phyloP scores from a whole-genome alignment of 208 protist genomes.

The Sergeia podlipaevii region DNA sequence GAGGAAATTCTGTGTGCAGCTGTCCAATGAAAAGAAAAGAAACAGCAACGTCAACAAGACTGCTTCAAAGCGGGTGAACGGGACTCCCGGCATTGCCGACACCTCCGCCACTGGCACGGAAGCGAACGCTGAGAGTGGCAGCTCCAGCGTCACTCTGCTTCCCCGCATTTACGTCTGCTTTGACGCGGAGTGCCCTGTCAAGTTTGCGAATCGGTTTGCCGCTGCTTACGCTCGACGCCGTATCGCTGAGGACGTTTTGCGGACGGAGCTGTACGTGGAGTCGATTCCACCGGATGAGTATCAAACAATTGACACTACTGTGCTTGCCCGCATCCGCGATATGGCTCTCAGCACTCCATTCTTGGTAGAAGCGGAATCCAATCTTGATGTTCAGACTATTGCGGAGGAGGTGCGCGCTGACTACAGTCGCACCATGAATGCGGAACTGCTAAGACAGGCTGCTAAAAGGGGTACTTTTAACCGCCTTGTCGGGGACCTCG shows the following conservation, averaged over 20 bases:
- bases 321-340: constrained; percentile 53
- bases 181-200: constrained; percentile 86
- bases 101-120: background rate
- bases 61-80: background rate
- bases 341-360: constrained; percentile 68
- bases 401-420: constrained; percentile 82
- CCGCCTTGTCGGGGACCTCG: constrained; percentile 13
- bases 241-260: constrained; percentile 73
- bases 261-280: constrained; percentile 91
- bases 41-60: background rate
- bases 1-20: constrained; percentile 13
- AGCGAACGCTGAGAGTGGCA: background rate
- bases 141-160: too few species aligned
- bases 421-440: constrained; percentile 89
- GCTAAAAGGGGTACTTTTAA: constrained; percentile 44
- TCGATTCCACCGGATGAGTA: constrained; percentile 94
- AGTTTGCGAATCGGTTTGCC: constrained; percentile 89
- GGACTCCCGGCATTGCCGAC: background rate
- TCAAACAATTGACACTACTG: constrained; percentile 58
- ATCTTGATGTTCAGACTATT: constrained; percentile 57
- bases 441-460: constrained; percentile 66
- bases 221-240: constrained; percentile 70
- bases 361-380: constrained; percentile 68
- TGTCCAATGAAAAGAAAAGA: background rate
- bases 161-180: constrained; percentile 91